Evolutionary conservation across 345 rosid species (phyloP).

Genomic region (Gossypium arboreum): DNA sequence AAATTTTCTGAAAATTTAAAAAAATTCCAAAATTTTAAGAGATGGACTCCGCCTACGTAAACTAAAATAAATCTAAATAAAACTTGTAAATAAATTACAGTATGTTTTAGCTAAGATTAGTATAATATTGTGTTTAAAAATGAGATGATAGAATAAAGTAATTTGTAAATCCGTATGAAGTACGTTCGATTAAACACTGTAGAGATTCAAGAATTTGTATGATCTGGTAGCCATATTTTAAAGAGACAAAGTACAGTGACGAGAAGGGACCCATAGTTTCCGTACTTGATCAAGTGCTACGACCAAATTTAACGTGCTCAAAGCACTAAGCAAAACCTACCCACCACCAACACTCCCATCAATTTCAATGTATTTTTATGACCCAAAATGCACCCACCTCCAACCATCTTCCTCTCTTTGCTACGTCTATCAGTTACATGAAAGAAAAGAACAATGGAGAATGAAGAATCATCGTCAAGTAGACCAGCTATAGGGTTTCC

Average conservation of each 20-base stretch:
- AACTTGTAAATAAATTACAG: no score
- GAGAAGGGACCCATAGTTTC: constrained; percentile 1
- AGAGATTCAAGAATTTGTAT: background rate
- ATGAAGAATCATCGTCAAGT: background rate
- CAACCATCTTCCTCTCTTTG: background rate
- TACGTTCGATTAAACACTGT: background rate
- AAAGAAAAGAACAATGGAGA: background rate
- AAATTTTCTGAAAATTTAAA: no score
- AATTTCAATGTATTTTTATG: background rate
- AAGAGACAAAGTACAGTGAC: background rate
- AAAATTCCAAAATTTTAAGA: no score
- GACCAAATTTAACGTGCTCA: constrained; percentile 2
- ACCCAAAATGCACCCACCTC: background rate
- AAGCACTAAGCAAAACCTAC: background rate
- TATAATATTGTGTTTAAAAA: no score
- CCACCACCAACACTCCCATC: background rate
- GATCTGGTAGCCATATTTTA: background rate
- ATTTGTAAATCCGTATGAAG: no score
- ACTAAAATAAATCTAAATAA: no score
- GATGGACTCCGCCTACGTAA: no score
- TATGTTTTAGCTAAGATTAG: no score
- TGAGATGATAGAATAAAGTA: no score
- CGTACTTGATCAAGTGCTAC: constrained; percentile 7
- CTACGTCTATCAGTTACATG: background rate
- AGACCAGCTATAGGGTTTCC: constrained; percentile 37